Percentiles rank a stretch among this genome's conserved stretches.
phyloP scores from a whole-genome alignment of 108 stramenopile species.

The Discostella stelligeroides region DNA sequence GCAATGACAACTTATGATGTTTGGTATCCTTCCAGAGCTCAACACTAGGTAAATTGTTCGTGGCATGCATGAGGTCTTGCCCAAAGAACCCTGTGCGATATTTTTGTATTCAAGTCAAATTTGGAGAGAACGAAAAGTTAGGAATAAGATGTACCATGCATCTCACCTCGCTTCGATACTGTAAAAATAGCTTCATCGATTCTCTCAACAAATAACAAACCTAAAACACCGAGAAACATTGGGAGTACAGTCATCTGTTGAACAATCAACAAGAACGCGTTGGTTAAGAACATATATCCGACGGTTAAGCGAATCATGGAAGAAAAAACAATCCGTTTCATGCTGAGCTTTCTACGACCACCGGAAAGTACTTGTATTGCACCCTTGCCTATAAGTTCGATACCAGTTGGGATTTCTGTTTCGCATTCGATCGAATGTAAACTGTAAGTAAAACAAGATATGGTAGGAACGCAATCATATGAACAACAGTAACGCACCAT shows the following conservation, averaged over 20 bases:
- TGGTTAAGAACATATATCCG: conserved; percentile 12
- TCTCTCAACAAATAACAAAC: conserved; percentile 71
- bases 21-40: conserved; percentile 1
- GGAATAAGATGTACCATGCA: too few species aligned
- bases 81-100: conserved; percentile 18
- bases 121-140: too few species aligned
- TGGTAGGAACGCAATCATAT: neutral
- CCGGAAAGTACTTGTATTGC: neutral
- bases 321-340: conserved; percentile 8
- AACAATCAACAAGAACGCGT: conserved; percentile 10
- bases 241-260: conserved; percentile 6
- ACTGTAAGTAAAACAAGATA: too few species aligned
- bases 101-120: neutral
- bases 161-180: conserved; percentile 18
- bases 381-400: conserved; percentile 26
- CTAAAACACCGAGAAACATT: conserved; percentile 38
- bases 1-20: neutral
- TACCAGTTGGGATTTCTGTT: conserved; percentile 21
- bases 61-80: neutral
- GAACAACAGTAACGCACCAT: neutral
- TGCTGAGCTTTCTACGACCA: neutral
- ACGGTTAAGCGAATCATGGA: conserved; percentile 13
- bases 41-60: neutral
- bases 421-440: neutral
- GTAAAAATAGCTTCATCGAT: conserved; percentile 57